Evolutionary conservation across 2,329 filamentous ascomycete genomes (phyloP).

Genomic region (Colletotrichum spaethianum): DNA sequence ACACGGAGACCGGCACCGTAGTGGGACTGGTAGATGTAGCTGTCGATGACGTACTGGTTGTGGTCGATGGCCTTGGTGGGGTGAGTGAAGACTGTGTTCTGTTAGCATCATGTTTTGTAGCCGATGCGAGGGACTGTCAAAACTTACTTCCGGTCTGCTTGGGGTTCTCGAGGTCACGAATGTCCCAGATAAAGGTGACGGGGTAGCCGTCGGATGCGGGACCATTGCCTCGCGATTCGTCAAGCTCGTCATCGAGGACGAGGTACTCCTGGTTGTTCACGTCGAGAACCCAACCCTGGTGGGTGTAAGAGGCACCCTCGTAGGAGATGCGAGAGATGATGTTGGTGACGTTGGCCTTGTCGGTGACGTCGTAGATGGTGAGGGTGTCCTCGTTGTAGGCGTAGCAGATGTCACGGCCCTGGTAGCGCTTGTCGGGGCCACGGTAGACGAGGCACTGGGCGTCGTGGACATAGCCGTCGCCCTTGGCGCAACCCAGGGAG

Average conservation of each 20-base stretch:
- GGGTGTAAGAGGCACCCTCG: slow-evolving; percentile 69
- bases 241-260: slow-evolving; percentile 67
- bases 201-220: slow-evolving; percentile 59
- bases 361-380: slow-evolving; percentile 68
- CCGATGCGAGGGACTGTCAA: rapidly evolving
- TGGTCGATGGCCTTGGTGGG: slow-evolving; percentile 60
- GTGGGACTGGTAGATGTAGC: slow-evolving; percentile 63
- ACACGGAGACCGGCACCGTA: slow-evolving; percentile 64
- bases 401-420: slow-evolving; percentile 68
- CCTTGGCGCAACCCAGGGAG: slow-evolving; percentile 65
- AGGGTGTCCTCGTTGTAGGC: slow-evolving; percentile 68
- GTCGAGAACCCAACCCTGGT: slow-evolving; percentile 70
- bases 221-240: slow-evolving; percentile 59
- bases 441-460: slow-evolving; percentile 71
- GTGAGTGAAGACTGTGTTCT: slow-evolving; percentile 55
- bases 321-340: slow-evolving; percentile 68
- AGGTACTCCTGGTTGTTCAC: slow-evolving; percentile 60
- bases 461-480: slow-evolving; percentile 73
- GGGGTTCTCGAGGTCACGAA: slow-evolving; percentile 58
- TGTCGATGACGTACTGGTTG: slow-evolving; percentile 63
- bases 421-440: slow-evolving; percentile 64
- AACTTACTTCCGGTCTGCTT: slow-evolving; percentile 55
- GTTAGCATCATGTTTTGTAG: slow-evolving; percentile 42
- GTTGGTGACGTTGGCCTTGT: slow-evolving; percentile 60
- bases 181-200: slow-evolving; percentile 67